phyloP scores from a whole-genome alignment of 1,139 yeast genomes.

The Sugiyamaella xylanicola region DNA sequence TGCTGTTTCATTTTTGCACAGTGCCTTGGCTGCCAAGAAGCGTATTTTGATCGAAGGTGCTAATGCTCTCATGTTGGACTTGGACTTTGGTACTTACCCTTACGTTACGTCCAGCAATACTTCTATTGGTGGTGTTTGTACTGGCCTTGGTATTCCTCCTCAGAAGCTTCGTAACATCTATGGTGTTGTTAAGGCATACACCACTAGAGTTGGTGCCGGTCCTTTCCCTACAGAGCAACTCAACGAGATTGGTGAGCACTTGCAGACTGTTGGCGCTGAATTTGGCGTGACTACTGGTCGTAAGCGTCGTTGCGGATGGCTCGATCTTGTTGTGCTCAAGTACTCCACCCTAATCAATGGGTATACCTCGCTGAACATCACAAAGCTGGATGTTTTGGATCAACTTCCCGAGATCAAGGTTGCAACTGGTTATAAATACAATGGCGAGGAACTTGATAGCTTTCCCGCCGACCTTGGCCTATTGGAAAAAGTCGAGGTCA shows the following conservation, averaged over 20 bases:
- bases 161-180: slow-evolving; percentile 71
- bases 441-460: slow-evolving; percentile 70
- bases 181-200: slow-evolving; percentile 98
- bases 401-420: slow-evolving; percentile 83
- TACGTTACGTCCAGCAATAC: slow-evolving; percentile 95
- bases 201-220: slow-evolving; percentile 99
- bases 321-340: slow-evolving; percentile 90
- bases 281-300: slow-evolving; percentile 99
- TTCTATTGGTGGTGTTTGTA: slow-evolving; percentile 96
- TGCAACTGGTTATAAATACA: slow-evolving; percentile 75
- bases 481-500: slow-evolving; percentile 87
- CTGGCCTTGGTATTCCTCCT: slow-evolving; percentile 97
- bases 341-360: slow-evolving; percentile 92
- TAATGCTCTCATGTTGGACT: slow-evolving; percentile 95
- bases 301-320: slow-evolving; percentile 99
- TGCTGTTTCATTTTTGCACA: slow-evolving; percentile 86
- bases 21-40: slow-evolving; percentile 74
- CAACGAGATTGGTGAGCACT: slow-evolving; percentile 79
- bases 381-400: slow-evolving; percentile 94
- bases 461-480: slow-evolving; percentile 92
- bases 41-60: slow-evolving; percentile 97
- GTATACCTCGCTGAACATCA: slow-evolving; percentile 89
- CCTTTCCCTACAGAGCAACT: slow-evolving; percentile 99
- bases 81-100: slow-evolving; percentile 98
- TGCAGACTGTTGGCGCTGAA: slow-evolving; percentile 92